Evolutionary conservation across 2,329 filamentous ascomycete genomes (phyloP), one percentile per base, ranked within the genome.

Genomic region (Zymoseptoria tritici): DNA sequence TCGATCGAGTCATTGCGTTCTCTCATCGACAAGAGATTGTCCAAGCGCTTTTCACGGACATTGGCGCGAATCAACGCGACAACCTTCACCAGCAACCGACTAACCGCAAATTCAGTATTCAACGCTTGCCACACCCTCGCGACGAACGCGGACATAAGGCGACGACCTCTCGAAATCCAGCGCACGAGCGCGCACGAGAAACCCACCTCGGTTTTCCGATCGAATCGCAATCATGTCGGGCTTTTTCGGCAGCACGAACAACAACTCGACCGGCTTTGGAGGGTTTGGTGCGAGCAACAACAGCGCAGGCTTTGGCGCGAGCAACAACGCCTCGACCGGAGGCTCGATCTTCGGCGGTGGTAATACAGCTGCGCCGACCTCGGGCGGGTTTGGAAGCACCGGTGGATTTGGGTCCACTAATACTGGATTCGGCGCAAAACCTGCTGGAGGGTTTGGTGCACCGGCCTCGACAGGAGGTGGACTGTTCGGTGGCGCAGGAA

Each of bases 141-240:
- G 52, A 53, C 52, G 19, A 53, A 26, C 22, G n/a, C 52, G 20
- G 16, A 29, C 20, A 24, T 24, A 53, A 53, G 52, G 22, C 22
- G n/a, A 29, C 8, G 31, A 8, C 20, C 77, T 76, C 60, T 78
- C 77, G 24, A 50, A 20, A 22, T 42, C 36, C 31, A 63, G 65
- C 64, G 79, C 75, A 52, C 76, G 70, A 56, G 73, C 65, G 65
- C 64, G 55, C 49, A 54, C 42, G 60, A 54, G 8, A 13, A 29
- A 21, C 42, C 16, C 50, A 21, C 19, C 49, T 26, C 19, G 22
- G 52, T 52, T 20, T 29, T 49, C 19, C 49, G 24, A 52, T 19
- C 31, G 53, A 53, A 19, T n/a, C 16, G 42, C 21, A 54, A 60
- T n/a, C 4, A 64, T 67, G 64, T 64, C 63, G 11, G 63, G 65